Evolutionary conservation across 2,329 filamentous ascomycete genomes (phyloP).

Genomic region (Aspergillus fumigatiaffinis): DNA sequence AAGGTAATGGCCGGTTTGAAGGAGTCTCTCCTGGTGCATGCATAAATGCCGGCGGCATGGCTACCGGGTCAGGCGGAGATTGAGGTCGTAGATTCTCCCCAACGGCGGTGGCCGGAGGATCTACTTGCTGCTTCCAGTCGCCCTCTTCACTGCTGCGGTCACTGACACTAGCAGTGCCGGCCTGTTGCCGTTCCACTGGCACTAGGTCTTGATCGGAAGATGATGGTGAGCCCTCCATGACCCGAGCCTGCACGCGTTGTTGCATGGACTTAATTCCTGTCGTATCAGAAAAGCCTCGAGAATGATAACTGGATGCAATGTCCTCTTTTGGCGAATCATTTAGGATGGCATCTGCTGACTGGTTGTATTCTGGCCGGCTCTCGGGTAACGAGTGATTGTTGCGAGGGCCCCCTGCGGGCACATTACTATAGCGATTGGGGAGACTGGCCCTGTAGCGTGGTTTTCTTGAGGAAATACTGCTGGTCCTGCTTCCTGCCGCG

Average conservation of each 20-base stretch:
- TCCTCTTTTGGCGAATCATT: slow-evolving; percentile 24
- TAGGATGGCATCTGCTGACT: slow-evolving; percentile 35
- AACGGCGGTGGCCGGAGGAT: slow-evolving; percentile 25
- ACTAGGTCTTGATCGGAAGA: slow-evolving; percentile 36
- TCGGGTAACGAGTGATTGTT: slow-evolving; percentile 17
- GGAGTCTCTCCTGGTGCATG: slow-evolving; percentile 71
- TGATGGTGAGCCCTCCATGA: slow-evolving; percentile 29
- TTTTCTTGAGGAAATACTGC: slow-evolving; percentile 57
- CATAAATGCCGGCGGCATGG: slow-evolving; percentile 71
- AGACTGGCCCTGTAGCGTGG: slow-evolving; percentile 36
- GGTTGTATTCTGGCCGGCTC: slow-evolving; percentile 27
- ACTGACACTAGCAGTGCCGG: slow-evolving; percentile 23
- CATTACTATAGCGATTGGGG: slow-evolving; percentile 30
- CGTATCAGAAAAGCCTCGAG: slow-evolving; percentile 31
- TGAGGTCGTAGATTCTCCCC: slow-evolving; percentile 42
- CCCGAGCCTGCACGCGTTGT: slow-evolving; percentile 12
- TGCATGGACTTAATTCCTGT: slow-evolving; percentile 17
- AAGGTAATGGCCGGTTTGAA: slow-evolving; percentile 64
- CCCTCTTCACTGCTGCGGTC: slow-evolving; percentile 41
- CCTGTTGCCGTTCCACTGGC: slow-evolving; percentile 19
- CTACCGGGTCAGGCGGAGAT: slow-evolving; percentile 71
- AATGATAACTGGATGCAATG: slow-evolving; percentile 21
- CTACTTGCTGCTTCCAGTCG: slow-evolving; percentile 24
- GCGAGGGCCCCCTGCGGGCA: slow-evolving; percentile 29
- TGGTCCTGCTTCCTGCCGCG: slow-evolving; percentile 37